These are phyloP conservation scores for Typha latifolia DNA, from an alignment of 176 grass and related monocot species.

Conservation along the genomic window DNA sequence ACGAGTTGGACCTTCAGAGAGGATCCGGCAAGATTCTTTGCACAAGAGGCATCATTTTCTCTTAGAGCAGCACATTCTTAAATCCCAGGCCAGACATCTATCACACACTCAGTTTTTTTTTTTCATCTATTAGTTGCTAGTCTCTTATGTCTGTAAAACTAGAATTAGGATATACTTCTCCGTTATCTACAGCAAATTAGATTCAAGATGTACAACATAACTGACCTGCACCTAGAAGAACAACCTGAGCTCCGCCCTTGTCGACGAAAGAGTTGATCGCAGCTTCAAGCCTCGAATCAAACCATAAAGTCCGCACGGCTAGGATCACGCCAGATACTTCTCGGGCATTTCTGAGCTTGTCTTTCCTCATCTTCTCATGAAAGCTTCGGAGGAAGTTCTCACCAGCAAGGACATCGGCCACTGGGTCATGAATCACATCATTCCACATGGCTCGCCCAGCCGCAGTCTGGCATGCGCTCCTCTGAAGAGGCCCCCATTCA, in stretches of 20 bases:
- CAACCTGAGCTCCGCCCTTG: conserved; percentile 46
- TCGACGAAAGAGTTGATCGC: conserved; percentile 41
- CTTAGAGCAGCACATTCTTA: too few relatives aligned
- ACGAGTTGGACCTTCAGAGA: too few relatives aligned
- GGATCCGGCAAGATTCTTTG: too few relatives aligned
- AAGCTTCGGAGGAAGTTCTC: conserved; percentile 50
- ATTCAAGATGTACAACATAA: not conserved
- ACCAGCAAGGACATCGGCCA: conserved; percentile 65
- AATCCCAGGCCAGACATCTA: too few relatives aligned
- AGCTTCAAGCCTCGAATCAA: conserved; percentile 62
- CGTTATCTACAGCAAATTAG: not conserved
- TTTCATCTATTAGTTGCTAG: too few relatives aligned
- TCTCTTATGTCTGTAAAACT: too few relatives aligned
- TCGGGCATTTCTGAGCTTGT: conserved; percentile 45
- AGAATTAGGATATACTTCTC: not conserved
- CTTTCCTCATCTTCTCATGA: conserved; percentile 62
- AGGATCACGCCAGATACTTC: conserved; percentile 86
- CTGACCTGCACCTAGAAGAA: conserved; percentile 89
- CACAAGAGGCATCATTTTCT: too few relatives aligned
- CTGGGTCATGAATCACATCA: conserved; percentile 49
- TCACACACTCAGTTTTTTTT: too few relatives aligned
- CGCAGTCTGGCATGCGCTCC: conserved; percentile 92
- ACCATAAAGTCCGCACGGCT: conserved; percentile 86
- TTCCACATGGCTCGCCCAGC: conserved; percentile 75
- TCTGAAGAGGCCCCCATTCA: conserved; percentile 68